Percentiles rank a stretch among this genome's conserved stretches.
Evolutionary conservation across 164 flowering plant genomes (phyloP).

Genomic region (Chloranthus sessilifolius): DNA sequence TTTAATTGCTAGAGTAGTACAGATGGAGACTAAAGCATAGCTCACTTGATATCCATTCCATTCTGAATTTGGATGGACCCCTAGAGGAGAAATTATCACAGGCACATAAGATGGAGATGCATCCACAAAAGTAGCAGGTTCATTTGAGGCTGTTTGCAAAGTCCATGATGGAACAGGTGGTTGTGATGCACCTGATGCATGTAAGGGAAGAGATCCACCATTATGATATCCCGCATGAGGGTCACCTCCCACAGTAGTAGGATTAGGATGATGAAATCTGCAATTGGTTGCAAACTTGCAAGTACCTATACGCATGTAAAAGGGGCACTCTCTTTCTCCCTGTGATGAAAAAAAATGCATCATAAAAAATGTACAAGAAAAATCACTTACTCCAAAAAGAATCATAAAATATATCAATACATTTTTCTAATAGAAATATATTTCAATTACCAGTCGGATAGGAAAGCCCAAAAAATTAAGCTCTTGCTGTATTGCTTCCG

Average conservation of each 20-base stretch:
- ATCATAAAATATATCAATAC: no score
- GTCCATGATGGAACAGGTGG: conserved; percentile 50
- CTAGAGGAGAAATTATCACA: conserved; percentile 42
- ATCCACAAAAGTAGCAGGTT: conserved; percentile 26
- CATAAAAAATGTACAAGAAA: neutral
- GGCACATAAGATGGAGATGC: conserved; percentile 35
- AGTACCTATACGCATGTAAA: conserved; percentile 86
- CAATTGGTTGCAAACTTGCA: conserved; percentile 85
- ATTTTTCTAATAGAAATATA: no score
- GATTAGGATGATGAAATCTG: conserved; percentile 94
- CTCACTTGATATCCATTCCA: conserved; percentile 88
- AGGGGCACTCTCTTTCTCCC: conserved; percentile 93
- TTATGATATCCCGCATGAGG: conserved; percentile 40
- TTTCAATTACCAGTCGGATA: conserved; percentile 62
- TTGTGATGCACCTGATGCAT: conserved; percentile 29
- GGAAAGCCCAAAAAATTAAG: conserved; percentile 85
- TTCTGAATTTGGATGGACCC: conserved; percentile 35
- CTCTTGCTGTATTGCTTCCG: conserved; percentile 32
- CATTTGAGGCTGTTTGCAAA: conserved; percentile 41
- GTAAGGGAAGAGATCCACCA: conserved; percentile 42
- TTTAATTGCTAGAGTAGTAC: no score
- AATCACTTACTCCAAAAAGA: no score
- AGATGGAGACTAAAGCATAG: neutral
- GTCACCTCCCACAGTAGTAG: conserved; percentile 51
- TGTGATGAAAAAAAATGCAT: conserved; percentile 19